A percentile compares a stretch with the other conserved stretches of the same genome.
These are phyloP conservation scores for Beauveria caledonica DNA, from an alignment of 2,329 filamentous ascomycete species.

Conservation along the genomic window DNA sequence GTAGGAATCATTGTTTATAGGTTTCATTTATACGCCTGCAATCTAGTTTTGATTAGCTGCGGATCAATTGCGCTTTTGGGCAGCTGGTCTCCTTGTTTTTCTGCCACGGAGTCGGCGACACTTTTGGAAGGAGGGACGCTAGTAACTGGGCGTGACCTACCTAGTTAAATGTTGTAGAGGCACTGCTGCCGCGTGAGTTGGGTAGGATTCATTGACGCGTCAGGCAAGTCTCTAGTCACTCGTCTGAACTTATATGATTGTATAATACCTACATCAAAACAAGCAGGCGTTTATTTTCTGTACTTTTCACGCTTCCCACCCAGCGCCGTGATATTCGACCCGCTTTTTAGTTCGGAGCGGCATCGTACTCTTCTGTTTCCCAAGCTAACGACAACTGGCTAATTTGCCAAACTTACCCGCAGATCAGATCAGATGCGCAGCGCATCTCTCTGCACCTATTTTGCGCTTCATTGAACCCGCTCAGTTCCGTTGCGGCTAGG, in stretches of 20 bases:
- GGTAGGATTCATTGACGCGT: too few species aligned
- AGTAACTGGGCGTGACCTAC: neutral
- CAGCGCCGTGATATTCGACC: neutral
- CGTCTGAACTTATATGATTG: too few species aligned
- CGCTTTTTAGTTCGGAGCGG: constrained; percentile 7
- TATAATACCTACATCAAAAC: neutral
- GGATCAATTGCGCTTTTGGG: neutral
- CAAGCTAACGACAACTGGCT: constrained; percentile 9
- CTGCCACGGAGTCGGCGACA: neutral
- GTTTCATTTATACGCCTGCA: neutral
- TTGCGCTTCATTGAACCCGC: constrained; percentile 3
- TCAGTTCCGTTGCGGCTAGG: neutral
- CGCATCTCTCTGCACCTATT: constrained; percentile 3
- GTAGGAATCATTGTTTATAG: neutral
- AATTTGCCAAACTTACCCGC: constrained; percentile 5
- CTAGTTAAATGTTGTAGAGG: too few species aligned
- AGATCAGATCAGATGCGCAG: constrained; percentile 7
- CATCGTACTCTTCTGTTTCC: neutral
- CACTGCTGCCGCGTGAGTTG: too few species aligned
- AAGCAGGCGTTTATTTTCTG: neutral
- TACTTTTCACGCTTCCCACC: neutral
- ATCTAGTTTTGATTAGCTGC: neutral
- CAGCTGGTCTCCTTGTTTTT: neutral
- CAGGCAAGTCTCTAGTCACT: too few species aligned
- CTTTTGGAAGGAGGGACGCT: neutral